Percentiles rank a stretch among this genome's conserved stretches.
These are phyloP conservation scores for Globisporangium carolinianum DNA, from an alignment of 352 stramenopile genomes.

Conservation along the genomic window DNA sequence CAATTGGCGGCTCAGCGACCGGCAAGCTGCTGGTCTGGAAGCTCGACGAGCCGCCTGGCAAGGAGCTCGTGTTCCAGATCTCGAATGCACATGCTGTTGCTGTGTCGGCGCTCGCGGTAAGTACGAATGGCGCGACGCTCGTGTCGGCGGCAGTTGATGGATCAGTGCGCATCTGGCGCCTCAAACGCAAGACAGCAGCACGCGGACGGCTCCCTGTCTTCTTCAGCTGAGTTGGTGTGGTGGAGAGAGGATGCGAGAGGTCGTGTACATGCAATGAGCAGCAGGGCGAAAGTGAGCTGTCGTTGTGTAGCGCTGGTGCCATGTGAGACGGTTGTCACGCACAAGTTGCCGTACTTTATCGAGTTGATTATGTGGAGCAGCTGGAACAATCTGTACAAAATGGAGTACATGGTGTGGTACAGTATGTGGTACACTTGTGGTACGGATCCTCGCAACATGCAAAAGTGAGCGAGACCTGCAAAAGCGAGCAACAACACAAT, in stretches of 20 bases:
- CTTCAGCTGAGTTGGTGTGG: slow-evolving; percentile 21
- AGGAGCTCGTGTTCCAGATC: slow-evolving; percentile 70
- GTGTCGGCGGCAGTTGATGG: slow-evolving; percentile 56
- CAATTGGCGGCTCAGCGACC: slow-evolving; percentile 61
- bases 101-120: slow-evolving; percentile 60
- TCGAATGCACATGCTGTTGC: slow-evolving; percentile 56
- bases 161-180: slow-evolving; percentile 70
- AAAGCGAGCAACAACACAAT: slow-evolving; percentile 19
- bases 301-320: too few species aligned
- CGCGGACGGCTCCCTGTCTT: slow-evolving; percentile 47
- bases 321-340: too few species aligned
- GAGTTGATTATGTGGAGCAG: too few species aligned
- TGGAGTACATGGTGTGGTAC: too few species aligned
- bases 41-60: slow-evolving; percentile 54
- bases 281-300: too few species aligned
- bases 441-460: too few species aligned
- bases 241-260: too few species aligned
- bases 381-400: too few species aligned
- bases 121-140: slow-evolving; percentile 42
- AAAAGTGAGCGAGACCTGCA: too few species aligned
- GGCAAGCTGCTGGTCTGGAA: slow-evolving; percentile 82
- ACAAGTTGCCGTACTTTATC: too few species aligned
- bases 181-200: slow-evolving; percentile 50
- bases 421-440: too few species aligned
- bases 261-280: too few species aligned